These are phyloP conservation scores for Dichotomopilus funicola DNA, from an alignment of 2,329 filamentous ascomycete species.

Conservation along the genomic window DNA sequence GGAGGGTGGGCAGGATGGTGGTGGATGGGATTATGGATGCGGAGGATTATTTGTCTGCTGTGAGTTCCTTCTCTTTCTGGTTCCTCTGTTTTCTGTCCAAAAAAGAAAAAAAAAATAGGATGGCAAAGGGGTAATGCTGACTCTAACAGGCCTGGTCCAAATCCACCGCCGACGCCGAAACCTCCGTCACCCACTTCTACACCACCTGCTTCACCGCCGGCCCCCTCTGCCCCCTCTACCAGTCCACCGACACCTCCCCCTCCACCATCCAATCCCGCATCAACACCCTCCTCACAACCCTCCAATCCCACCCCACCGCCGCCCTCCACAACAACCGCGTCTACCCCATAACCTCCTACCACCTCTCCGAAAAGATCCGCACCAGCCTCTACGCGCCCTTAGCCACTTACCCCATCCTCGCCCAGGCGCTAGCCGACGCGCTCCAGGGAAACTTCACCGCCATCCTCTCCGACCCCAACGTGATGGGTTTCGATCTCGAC, in stretches of 20 bases:
- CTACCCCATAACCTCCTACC: slow-evolving; percentile 3
- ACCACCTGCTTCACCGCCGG: slow-evolving; percentile 11
- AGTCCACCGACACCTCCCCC: slow-evolving; percentile 1
- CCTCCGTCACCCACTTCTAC: slow-evolving; percentile 9
- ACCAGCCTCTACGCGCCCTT: slow-evolving; percentile 10
- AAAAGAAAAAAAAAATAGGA: background rate
- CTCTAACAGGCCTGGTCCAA: slow-evolving; percentile 1
- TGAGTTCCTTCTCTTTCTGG: background rate
- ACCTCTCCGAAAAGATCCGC: slow-evolving; percentile 9
- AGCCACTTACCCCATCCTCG: background rate
- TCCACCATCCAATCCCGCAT: slow-evolving; percentile 6
- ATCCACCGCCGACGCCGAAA: slow-evolving; percentile 7
- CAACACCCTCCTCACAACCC: background rate
- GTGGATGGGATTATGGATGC: slow-evolving; percentile 42
- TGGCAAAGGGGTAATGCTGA: background rate
- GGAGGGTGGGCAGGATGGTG: slow-evolving; percentile 30
- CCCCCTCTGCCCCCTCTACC: slow-evolving; percentile 3
- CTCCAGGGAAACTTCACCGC: slow-evolving; percentile 8
- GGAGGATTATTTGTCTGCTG: slow-evolving; percentile 26
- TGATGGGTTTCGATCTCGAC: background rate
- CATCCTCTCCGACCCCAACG: background rate
- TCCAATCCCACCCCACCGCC: slow-evolving; percentile 4
- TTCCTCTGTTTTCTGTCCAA: too few species aligned
- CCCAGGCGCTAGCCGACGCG: background rate
- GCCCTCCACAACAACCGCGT: slow-evolving; percentile 5